These are phyloP conservation scores for Kwoniella shivajii DNA, from an alignment of 1,284 basidiomycete species.

Conservation along the genomic window DNA sequence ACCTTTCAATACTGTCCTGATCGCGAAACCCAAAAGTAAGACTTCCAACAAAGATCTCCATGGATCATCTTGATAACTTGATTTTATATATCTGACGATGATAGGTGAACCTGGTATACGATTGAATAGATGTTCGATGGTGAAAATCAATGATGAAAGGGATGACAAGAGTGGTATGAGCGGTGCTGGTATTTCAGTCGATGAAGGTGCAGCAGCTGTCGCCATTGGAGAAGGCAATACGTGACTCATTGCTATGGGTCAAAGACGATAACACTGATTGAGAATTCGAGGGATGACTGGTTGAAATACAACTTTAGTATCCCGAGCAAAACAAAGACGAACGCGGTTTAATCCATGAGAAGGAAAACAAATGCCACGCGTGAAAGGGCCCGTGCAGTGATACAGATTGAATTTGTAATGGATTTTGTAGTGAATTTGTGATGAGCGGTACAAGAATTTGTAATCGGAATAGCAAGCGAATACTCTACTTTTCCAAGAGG, in stretches of 20 bases:
- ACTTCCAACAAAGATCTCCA: slow-evolving; percentile 89
- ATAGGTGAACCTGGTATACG: slow-evolving; percentile 84
- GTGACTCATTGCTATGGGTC: too few species aligned
- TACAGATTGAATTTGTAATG: too few species aligned
- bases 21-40: slow-evolving; percentile 82
- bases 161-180: slow-evolving; percentile 43
- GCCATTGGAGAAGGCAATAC: background rate
- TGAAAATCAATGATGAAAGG: slow-evolving; percentile 35
- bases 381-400: too few species aligned
- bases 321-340: background rate
- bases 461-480: too few species aligned
- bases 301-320: too few species aligned
- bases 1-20: slow-evolving; percentile 84
- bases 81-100: slow-evolving; percentile 82
- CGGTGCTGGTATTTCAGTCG: slow-evolving; percentile 42
- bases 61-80: slow-evolving; percentile 82
- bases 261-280: too few species aligned
- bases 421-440: too few species aligned
- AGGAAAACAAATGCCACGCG: too few species aligned
- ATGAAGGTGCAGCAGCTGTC: background rate
- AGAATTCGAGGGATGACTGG: too few species aligned
- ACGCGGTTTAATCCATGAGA: background rate
- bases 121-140: slow-evolving; percentile 38
- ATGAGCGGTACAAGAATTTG: too few species aligned
- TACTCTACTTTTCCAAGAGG: too few species aligned